A percentile compares a stretch with the other conserved stretches of the same genome.
Conservation (phyloP, 2,329 filamentous ascomycete species). For the Xylaria multiplex region DNA sequence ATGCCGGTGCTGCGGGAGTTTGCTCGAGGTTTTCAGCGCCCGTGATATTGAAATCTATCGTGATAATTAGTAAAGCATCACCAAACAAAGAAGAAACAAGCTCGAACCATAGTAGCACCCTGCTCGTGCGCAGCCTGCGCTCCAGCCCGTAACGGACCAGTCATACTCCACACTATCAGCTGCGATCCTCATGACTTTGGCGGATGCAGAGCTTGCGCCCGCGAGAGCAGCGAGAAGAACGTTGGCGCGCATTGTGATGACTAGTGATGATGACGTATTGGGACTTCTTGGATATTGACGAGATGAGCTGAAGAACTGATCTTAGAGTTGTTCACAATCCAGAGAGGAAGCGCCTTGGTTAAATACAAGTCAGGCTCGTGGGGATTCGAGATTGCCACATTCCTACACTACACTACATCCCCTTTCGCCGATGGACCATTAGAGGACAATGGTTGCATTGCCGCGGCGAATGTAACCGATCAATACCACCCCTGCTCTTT, state of each 20-base stretch:
- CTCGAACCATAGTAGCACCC: constrained; percentile 46
- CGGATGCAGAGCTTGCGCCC: constrained; percentile 40
- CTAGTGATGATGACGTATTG: constrained; percentile 2
- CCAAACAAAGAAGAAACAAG: background rate
- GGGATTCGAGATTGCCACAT: constrained; percentile 25
- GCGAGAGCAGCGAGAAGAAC: constrained; percentile 42
- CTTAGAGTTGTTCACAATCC: background rate
- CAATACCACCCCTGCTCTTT: constrained; percentile 38
- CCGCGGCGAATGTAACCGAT: constrained; percentile 39
- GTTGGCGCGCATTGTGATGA: constrained; percentile 44
- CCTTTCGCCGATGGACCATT: constrained; percentile 31
- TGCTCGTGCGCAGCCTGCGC: constrained; percentile 32
- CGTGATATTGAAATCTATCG: constrained; percentile 48
- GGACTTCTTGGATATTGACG: constrained; percentile 3
- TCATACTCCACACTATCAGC: constrained; percentile 39
- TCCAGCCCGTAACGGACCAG: constrained; percentile 47
- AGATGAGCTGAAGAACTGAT: background rate
- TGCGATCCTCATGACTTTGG: constrained; percentile 39
- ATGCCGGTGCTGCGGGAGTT: constrained; percentile 45
- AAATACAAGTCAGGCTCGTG: constrained; percentile 20
- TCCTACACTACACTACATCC: constrained; percentile 19
- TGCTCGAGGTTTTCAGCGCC: constrained; percentile 43
- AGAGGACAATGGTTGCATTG: constrained; percentile 37
- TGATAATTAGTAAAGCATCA: constrained; percentile 33
- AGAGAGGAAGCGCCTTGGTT: constrained; percentile 16